Evolutionary conservation across 108 stramenopile species (phyloP).

Genomic region (Cyclostephanos invisitatus): DNA sequence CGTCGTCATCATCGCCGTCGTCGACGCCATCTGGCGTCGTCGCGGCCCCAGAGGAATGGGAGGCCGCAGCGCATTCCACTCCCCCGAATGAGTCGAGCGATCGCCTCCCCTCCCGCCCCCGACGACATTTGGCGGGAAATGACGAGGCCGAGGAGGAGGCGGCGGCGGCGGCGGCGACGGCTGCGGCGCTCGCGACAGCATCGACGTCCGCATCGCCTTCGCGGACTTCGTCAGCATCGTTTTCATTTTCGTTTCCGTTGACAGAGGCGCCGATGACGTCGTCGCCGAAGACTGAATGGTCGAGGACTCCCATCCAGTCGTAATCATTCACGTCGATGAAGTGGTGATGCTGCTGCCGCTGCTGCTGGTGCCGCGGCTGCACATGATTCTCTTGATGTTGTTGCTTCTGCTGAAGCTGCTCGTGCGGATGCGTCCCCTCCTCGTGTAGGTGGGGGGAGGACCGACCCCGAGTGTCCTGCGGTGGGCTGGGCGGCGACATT

Average conservation of each 20-base stretch:
- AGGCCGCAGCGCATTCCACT: neutral
- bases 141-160: neutral
- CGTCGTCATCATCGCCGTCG: neutral
- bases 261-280: neutral
- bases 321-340: slow-evolving; percentile 22
- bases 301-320: slow-evolving; percentile 35
- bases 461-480: too few species aligned
- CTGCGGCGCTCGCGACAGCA: neutral
- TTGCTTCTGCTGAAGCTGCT: neutral
- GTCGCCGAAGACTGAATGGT: slow-evolving; percentile 1
- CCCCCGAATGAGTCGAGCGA: neutral
- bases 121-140: too few species aligned
- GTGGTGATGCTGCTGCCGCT: slow-evolving; percentile 10
- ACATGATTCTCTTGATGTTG: neutral
- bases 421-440: too few species aligned
- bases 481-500: too few species aligned
- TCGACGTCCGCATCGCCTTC: neutral
- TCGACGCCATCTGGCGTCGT: slow-evolving; percentile 1
- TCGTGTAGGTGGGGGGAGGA: neutral
- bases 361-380: neutral
- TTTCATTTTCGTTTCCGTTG: neutral
- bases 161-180: neutral
- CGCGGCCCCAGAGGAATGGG: neutral
- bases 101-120: too few species aligned
- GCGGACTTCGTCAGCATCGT: neutral